A percentile compares a stretch with the other conserved stretches of the same genome.
Evolutionary conservation across 805 yeast species (phyloP).

Genomic region (Lipomyces lipofer): DNA sequence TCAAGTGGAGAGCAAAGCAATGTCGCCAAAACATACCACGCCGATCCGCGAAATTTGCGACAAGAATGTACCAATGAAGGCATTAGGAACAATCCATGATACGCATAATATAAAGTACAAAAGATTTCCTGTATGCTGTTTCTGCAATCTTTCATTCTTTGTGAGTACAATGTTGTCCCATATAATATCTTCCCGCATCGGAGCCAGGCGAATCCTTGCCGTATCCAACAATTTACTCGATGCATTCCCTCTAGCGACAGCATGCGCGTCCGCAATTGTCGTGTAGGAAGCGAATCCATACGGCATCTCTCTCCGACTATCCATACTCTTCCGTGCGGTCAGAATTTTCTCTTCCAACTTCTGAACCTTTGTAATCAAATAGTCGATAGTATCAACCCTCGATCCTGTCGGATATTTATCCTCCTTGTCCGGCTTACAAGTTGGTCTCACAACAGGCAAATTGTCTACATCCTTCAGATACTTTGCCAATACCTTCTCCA

Average conservation of each 20-base stretch:
- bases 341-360: conserved; percentile 33
- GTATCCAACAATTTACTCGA: conserved; percentile 17
- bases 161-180: conserved; percentile 41
- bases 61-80: conserved; percentile 44
- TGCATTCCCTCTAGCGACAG: conserved; percentile 27
- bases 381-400: conserved; percentile 37
- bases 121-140: conserved; percentile 40
- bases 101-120: conserved; percentile 37
- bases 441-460: conserved; percentile 34
- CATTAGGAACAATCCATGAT: conserved; percentile 44
- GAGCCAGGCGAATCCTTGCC: conserved; percentile 36
- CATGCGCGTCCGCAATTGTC: conserved; percentile 33
- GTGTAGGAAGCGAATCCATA: conserved; percentile 41
- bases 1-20: neutral
- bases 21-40: conserved; percentile 10
- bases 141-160: conserved; percentile 35
- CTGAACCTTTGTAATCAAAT: conserved; percentile 28
- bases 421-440: conserved; percentile 15
- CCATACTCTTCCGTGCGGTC: conserved; percentile 32
- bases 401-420: conserved; percentile 20
- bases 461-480: conserved; percentile 34
- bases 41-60: conserved; percentile 43
- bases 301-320: conserved; percentile 30
- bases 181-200: conserved; percentile 41
- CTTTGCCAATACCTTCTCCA: conserved; percentile 37